Base-by-base conservation (phyloP, 2,329 filamentous ascomycete species). In the Massarina eburnea region DNA sequence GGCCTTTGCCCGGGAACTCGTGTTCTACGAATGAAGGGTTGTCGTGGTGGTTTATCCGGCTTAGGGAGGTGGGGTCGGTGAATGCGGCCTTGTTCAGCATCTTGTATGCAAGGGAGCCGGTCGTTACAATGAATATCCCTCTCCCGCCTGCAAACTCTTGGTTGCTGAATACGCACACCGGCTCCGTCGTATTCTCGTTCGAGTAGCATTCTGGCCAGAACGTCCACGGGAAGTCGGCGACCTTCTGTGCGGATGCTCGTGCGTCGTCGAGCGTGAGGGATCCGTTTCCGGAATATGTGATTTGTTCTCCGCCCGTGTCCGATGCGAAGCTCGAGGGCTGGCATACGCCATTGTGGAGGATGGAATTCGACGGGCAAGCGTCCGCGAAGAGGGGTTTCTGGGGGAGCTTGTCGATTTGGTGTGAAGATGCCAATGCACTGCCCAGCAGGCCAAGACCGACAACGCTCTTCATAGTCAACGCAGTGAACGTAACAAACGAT, bases 141-240 rank as follows among this genome's bases (percentile, higher is more conserved):
- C 66, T 54, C 7, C 63, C 63, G 4, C 43, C 45, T 3, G 66
- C 65, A 18, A 69, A 69, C 10, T 41, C 48, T 27, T 65, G 59
- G 34, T 62, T 46, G 34, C 49, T 58, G 48, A 67, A 69, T 26
- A 65, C 55, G 41, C 66, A 69, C 24, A 61, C 56, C 1, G 65
- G 57, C 4, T 64, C 59, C 19, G 49, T 34, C 12, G 46, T 56
- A 17, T 62, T 45, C 8, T 62, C 57, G 21, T 51, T 62, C 1
- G 60, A 51, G 39, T 61, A 68, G 40, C 66, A 68, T 43, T 67
- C 56, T 0, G 66, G 66, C 58, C 59, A 62, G 39, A 59, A 63
- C 0, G 64, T 62, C 66, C 66, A 69, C 2, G 62, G 64, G 30
- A 64, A 66, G 34, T 63, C 41, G 7, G 49, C 39, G 6, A 46